phyloP scores from a whole-genome alignment of 2,329 filamentous ascomycete genomes.

The Rutstroemia sp. region DNA sequence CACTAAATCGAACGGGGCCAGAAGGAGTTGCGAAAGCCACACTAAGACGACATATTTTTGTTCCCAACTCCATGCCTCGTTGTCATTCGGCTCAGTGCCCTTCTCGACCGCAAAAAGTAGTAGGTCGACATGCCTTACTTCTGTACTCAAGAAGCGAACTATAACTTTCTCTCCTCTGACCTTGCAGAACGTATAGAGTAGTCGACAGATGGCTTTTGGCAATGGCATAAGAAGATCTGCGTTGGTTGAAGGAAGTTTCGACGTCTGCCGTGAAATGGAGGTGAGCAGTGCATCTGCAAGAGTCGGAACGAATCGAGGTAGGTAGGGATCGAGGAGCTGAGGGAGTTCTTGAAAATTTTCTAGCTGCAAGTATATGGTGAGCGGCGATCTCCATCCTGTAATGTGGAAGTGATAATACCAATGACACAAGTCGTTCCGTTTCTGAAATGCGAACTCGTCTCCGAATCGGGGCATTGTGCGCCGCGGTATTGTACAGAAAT shows the following conservation, averaged over 20 bases:
- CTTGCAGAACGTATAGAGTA: conserved; percentile 91
- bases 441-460: conserved; percentile 44
- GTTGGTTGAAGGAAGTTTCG: conserved; percentile 25
- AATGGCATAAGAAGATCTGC: conserved; percentile 27
- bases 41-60: conserved; percentile 80
- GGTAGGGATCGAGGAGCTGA: conserved; percentile 80
- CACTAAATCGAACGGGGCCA: conserved; percentile 83
- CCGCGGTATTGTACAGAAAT: conserved; percentile 46
- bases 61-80: conserved; percentile 63
- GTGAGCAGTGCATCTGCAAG: conserved; percentile 71
- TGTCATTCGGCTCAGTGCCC: conserved; percentile 16
- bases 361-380: conserved; percentile 35
- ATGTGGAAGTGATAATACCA: conserved; percentile 30
- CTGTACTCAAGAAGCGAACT: conserved; percentile 82
- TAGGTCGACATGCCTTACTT: conserved; percentile 75
- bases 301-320: conserved; percentile 66
- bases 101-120: conserved; percentile 69
- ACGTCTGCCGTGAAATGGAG: conserved; percentile 44
- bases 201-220: conserved; percentile 59
- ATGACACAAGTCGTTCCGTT: conserved; percentile 39
- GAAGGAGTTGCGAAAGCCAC: conserved; percentile 77
- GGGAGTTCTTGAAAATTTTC: conserved; percentile 94
- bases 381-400: neutral
- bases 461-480: conserved; percentile 33
- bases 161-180: conserved; percentile 90